These are phyloP conservation scores for Aspergillus hancockii DNA, from an alignment of 495 filamentous ascomycete genomes.

Conservation along the genomic window DNA sequence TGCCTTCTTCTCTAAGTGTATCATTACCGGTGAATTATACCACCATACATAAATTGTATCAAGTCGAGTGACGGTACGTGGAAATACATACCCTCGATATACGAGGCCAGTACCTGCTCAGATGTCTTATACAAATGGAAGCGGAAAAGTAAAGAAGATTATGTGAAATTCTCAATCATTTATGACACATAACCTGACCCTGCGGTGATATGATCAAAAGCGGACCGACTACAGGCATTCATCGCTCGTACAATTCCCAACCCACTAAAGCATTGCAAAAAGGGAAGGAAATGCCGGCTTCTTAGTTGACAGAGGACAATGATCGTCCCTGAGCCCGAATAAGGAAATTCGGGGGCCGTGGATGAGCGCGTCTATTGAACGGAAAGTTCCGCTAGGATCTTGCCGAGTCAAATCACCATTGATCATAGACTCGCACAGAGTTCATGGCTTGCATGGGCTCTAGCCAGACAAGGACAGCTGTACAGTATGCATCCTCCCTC, in stretches of 20 bases:
- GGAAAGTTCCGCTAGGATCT: conserved; percentile 16
- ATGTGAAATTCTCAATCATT: neutral
- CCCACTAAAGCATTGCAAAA: neutral
- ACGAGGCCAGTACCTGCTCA: neutral
- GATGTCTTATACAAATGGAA: neutral
- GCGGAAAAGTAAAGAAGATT: neutral
- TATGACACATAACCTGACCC: neutral
- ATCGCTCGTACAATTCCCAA: neutral
- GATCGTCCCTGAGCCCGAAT: conserved; percentile 12
- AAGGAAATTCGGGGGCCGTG: conserved; percentile 9
- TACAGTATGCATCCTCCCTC: neutral
- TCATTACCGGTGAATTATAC: too few relatives aligned
- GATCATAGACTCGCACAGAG: conserved; percentile 13
- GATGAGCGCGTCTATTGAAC: conserved; percentile 17
- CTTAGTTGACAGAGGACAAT: conserved; percentile 8
- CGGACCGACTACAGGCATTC: neutral
- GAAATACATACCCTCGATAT: too few relatives aligned
- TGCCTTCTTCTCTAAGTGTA: too few relatives aligned
- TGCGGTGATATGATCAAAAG: neutral
- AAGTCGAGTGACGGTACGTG: too few relatives aligned
- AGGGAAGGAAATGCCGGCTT: neutral
- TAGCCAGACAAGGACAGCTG: conserved; percentile 11
- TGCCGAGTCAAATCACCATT: conserved; percentile 13
- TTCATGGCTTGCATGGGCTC: conserved; percentile 23
- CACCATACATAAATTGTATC: too few relatives aligned